A percentile compares a stretch with the other conserved stretches of the same genome.
Conservation (phyloP, 192 early-diverging fungal genomes). For the Linnemannia elongata region DNA sequence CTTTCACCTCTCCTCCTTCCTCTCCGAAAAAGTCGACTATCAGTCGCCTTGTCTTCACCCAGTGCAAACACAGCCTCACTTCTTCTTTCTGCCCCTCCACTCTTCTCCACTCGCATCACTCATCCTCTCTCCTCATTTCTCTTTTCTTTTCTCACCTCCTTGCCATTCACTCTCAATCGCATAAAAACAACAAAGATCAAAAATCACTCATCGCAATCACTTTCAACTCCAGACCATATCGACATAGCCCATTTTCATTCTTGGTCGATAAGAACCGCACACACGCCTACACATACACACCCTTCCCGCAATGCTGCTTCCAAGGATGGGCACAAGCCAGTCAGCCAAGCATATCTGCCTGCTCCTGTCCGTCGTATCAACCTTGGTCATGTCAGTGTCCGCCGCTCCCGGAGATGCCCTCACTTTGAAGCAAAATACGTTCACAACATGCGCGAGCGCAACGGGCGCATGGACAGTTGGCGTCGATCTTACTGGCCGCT, state of each 20-base stretch:
- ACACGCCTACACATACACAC: neutral
- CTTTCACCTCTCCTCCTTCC: neutral
- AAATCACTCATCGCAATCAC: neutral
- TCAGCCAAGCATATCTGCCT: neutral
- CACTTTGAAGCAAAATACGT: neutral
- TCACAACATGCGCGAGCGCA: neutral
- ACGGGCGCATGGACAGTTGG: slow-evolving; percentile 14
- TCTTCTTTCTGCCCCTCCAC: no score
- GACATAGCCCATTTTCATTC: neutral
- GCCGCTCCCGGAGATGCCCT: neutral
- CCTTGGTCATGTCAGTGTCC: neutral
- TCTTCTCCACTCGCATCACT: neutral
- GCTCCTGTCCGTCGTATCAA: neutral
- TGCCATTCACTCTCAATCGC: neutral
- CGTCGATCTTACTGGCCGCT: neutral
- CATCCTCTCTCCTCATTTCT: neutral
- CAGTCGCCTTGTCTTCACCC: neutral
- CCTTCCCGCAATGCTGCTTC: neutral
- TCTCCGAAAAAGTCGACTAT: neutral
- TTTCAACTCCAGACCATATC: neutral
- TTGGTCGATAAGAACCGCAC: neutral
- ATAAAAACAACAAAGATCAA: neutral
- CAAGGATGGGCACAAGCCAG: neutral
- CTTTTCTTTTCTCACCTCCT: neutral
- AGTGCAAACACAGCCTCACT: neutral